Evolutionary conservation across 1,139 yeast genomes (phyloP), one percentile per base, ranked within the genome.

Genomic region (Pichia sp.): DNA sequence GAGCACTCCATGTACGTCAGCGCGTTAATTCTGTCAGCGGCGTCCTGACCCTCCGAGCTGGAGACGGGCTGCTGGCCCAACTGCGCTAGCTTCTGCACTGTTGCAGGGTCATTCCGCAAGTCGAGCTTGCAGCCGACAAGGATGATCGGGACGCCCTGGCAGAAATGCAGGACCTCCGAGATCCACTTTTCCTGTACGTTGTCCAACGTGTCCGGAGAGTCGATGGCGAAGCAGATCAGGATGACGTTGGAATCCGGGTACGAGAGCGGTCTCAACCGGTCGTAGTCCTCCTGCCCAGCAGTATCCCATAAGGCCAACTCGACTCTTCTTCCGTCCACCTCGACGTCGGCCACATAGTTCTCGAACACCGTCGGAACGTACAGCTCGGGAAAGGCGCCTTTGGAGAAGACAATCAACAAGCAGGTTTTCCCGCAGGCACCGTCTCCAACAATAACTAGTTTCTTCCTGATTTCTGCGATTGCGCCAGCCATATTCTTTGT

Each of bases 321-420:
- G 58, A 90, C 96, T 72, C 87, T 87, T 77, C 95, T 85, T 55
- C 96, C 96, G 67, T 91, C 92, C 60, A 91, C 95, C 71, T 87
- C 95, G 56, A 91, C 96, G 69, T 89, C 95, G 49, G 96, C 92
- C 64, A 89, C 96, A 73, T 91, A 90, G 77, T 90, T 90, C 72
- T 91, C 97, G 69, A 91, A 91, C 58, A 91, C 97, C 33, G 97
- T 91, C 65, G 97, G 97, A 51, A 90, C 96, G 71, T 91, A 91
- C 57, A 89, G 93, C 70, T 89, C 95, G 61, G 97, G 97, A 83
- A 91, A 91, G 55, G 95, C 89, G 61, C 97, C 97, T 75, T 89
- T 88, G 61, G 96, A 87, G 72, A 90, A 91, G 24, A 88, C 96
- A 71, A 85, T 84, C 71, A 86, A 79, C 65, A 86, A 77, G 81